A percentile compares a stretch with the other conserved stretches of the same genome.
These are phyloP conservation scores for Plasmodium knowlesi DNA, from an alignment of 169 alveolate genomes.

Conservation along the genomic window DNA sequence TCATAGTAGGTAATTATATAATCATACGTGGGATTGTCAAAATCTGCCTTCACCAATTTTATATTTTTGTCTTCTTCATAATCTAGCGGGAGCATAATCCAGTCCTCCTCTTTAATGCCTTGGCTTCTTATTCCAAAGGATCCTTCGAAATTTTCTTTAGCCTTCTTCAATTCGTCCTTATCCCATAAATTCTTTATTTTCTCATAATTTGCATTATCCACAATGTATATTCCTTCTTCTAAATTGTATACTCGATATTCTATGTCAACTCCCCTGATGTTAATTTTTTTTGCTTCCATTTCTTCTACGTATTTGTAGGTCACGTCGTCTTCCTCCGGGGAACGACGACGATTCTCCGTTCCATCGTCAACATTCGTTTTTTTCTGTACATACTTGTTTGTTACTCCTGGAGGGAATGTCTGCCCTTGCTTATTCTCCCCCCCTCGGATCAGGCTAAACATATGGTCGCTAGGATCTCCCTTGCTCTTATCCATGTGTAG, in stretches of 20 bases:
- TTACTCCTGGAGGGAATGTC: not conserved
- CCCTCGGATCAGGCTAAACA: not conserved
- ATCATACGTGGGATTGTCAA: constrained; percentile 83
- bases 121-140: constrained; percentile 51
- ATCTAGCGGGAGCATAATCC: constrained; percentile 81
- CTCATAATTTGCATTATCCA: constrained; percentile 72
- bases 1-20: constrained; percentile 84
- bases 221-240: constrained; percentile 78
- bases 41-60: constrained; percentile 79
- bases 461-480: not conserved
- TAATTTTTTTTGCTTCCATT: constrained; percentile 63
- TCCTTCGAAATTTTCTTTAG: constrained; percentile 41
- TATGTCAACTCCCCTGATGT: constrained; percentile 56
- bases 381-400: not conserved
- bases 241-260: constrained; percentile 62
- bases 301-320: constrained; percentile 68
- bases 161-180: constrained; percentile 53
- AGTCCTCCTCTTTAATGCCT: constrained; percentile 69
- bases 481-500: not conserved
- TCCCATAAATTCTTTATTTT: constrained; percentile 68
- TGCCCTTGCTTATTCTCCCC: not conserved
- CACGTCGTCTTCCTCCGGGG: constrained; percentile 43
- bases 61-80: constrained; percentile 79
- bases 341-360: not conserved
- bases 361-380: not conserved